phyloP scores from a whole-genome alignment of 2,329 filamentous ascomycete species.

The Ceratocystis variospora region DNA sequence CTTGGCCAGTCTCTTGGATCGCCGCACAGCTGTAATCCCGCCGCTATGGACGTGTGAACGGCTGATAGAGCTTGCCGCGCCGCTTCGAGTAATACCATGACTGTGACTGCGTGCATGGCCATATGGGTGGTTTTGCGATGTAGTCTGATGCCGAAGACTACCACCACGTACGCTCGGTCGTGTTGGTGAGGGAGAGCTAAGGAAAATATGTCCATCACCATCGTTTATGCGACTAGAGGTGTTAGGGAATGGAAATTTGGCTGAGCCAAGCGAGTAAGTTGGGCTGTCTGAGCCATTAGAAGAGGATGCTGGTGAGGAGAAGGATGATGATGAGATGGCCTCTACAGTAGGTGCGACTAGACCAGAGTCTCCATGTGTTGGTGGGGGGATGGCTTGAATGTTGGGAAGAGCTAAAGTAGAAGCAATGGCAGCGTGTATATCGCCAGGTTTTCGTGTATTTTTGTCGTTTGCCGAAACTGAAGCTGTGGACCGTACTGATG shows the following conservation, averaged over 20 bases:
- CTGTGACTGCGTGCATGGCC: background rate
- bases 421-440: background rate
- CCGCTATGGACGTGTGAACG: background rate
- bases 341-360: background rate
- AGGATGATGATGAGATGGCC: background rate
- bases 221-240: background rate
- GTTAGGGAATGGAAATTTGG: background rate
- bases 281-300: slow-evolving; percentile 15
- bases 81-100: background rate
- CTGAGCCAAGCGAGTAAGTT: slow-evolving; percentile 13
- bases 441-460: slow-evolving; percentile 18
- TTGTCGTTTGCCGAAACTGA: slow-evolving; percentile 17
- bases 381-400: background rate
- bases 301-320: slow-evolving; percentile 1
- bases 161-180: slow-evolving; percentile 1
- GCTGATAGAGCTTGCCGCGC: background rate
- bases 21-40: slow-evolving; percentile 4
- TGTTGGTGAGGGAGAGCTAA: background rate
- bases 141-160: background rate
- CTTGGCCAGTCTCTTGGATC: slow-evolving; percentile 6
- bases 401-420: background rate
- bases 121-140: background rate
- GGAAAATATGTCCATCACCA: background rate
- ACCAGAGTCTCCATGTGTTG: background rate
- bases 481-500: slow-evolving; percentile 6